These are phyloP conservation scores for Luffa acutangula DNA, from an alignment of 306 rosid genomes.

Conservation along the genomic window DNA sequence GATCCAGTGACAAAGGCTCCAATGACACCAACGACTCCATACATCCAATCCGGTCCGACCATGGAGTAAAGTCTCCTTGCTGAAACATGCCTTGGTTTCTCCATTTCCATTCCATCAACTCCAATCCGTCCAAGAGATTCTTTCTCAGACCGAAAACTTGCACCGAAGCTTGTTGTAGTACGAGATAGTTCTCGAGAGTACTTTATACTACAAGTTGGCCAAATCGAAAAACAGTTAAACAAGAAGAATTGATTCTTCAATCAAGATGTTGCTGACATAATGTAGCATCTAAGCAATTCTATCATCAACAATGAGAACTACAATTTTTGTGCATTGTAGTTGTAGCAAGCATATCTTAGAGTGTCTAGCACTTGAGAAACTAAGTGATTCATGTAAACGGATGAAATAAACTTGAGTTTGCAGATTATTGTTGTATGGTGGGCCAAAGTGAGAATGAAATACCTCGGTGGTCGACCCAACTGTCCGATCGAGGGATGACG, in stretches of 20 bases:
- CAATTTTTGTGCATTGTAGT: neutral
- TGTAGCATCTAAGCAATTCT: neutral
- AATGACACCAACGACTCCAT: conserved; percentile 63
- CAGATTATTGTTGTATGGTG: neutral
- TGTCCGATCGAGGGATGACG: conserved; percentile 38
- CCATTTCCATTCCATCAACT: conserved; percentile 42
- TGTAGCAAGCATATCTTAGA: neutral
- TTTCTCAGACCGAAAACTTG: conserved; percentile 86
- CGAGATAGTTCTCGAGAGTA: conserved; percentile 67
- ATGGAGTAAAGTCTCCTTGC: conserved; percentile 62
- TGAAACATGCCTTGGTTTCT: conserved; percentile 41
- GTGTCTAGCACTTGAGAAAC: neutral
- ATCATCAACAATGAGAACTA: neutral
- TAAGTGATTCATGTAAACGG: neutral
- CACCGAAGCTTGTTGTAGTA: conserved; percentile 53
- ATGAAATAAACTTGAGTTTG: neutral
- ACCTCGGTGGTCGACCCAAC: conserved; percentile 62
- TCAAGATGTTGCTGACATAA: neutral
- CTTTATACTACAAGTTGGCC: conserved; percentile 32
- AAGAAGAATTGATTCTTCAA: neutral
- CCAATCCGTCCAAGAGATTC: conserved; percentile 53
- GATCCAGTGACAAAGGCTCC: conserved; percentile 86
- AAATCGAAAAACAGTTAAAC: neutral
- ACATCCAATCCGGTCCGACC: conserved; percentile 79
- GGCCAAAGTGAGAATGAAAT: conserved; percentile 12